Evolutionary conservation across 371 early-diverging fungal species (phyloP).

Genomic region (Nematocida major): DNA sequence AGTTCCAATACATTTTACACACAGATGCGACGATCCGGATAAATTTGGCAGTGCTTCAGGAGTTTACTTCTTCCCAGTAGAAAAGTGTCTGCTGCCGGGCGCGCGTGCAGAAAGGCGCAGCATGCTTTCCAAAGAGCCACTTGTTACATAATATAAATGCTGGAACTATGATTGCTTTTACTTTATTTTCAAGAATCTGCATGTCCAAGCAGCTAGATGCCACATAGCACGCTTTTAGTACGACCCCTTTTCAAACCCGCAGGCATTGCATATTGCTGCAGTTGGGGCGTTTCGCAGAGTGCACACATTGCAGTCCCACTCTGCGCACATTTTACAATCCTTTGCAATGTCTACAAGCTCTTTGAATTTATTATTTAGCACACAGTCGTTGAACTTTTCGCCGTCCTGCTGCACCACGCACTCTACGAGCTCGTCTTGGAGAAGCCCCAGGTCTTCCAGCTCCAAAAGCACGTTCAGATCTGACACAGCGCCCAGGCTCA

Average conservation of each 20-base stretch:
- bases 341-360: constrained; percentile 41
- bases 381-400: neutral
- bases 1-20: no score
- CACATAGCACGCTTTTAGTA: neutral
- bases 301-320: constrained; percentile 29
- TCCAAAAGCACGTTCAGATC: constrained; percentile 51
- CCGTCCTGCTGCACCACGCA: constrained; percentile 7
- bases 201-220: neutral
- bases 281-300: constrained; percentile 15
- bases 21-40: no score
- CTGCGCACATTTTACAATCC: constrained; percentile 1
- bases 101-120: no score
- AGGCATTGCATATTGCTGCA: constrained; percentile 19
- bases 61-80: no score
- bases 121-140: no score
- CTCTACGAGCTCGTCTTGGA: constrained; percentile 27
- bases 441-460: constrained; percentile 37
- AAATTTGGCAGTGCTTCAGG: no score
- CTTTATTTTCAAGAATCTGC: no score
- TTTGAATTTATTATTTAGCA: constrained; percentile 18
- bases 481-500: constrained; percentile 39
- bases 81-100: no score
- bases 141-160: no score
- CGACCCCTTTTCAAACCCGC: constrained; percentile 36
- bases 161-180: no score